phyloP scores from a whole-genome alignment of 352 stramenopile genomes.

The Globisporangium nagaii region DNA sequence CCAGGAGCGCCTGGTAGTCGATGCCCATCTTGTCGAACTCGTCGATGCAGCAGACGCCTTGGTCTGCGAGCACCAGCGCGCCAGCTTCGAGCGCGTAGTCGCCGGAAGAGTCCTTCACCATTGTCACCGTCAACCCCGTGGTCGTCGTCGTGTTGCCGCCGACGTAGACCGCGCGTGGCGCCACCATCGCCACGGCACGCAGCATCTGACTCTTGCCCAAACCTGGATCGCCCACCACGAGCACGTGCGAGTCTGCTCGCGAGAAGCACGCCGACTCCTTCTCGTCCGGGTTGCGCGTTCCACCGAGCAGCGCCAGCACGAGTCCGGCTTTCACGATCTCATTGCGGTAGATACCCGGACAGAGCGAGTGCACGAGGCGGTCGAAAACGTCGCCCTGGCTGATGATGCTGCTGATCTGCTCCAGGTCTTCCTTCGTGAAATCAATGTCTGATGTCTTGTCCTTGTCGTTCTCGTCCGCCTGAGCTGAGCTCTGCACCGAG shows the following conservation, averaged over 20 bases:
- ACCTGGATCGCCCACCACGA: conserved; percentile 95
- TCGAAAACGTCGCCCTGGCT: conserved; percentile 90
- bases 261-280: conserved; percentile 63
- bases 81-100: conserved; percentile 91
- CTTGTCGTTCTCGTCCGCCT: conserved; percentile 30
- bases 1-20: conserved; percentile 90
- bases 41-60: conserved; percentile 97
- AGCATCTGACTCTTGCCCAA: conserved; percentile 97
- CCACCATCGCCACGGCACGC: conserved; percentile 85
- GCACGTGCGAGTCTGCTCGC: conserved; percentile 92
- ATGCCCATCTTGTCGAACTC: conserved; percentile 98
- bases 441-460: conserved; percentile 52
- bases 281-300: conserved; percentile 72
- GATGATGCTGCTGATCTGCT: conserved; percentile 89
- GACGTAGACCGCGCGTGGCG: conserved; percentile 94
- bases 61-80: conserved; percentile 91
- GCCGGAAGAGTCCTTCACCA: conserved; percentile 92
- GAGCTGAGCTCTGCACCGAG: conserved; percentile 71
- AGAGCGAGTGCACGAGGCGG: conserved; percentile 93
- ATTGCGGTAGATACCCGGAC: conserved; percentile 96
- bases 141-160: conserved; percentile 95
- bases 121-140: conserved; percentile 94
- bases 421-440: conserved; percentile 90
- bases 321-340: conserved; percentile 97
- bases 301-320: conserved; percentile 93